Evolutionary conservation across 495 filamentous ascomycete species (phyloP).

Genomic region (Podospora sp.): DNA sequence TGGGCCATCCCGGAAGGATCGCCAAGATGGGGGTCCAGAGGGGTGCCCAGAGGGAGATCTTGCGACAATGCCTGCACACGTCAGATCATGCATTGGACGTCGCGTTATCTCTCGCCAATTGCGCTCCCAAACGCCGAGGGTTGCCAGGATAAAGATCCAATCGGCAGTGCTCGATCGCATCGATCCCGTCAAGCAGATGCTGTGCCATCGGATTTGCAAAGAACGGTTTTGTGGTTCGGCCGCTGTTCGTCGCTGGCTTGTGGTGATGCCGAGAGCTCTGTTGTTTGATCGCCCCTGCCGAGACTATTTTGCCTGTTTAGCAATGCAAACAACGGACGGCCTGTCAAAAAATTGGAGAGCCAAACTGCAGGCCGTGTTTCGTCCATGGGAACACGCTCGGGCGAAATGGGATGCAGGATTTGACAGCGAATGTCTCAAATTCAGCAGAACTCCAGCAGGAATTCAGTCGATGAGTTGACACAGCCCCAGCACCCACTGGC

Average conservation of each 20-base stretch:
- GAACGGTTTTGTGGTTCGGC: constrained; percentile 4
- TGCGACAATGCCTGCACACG: not conserved
- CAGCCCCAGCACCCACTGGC: too few species aligned
- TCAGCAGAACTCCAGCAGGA: too few species aligned
- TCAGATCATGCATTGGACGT: constrained; percentile 6
- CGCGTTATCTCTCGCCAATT: constrained; percentile 24
- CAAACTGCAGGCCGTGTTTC: not conserved
- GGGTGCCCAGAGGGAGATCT: constrained; percentile 13
- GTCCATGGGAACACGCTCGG: not conserved
- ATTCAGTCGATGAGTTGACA: too few species aligned
- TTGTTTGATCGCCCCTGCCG: constrained; percentile 18
- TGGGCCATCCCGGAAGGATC: constrained; percentile 12
- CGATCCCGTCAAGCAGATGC: not conserved
- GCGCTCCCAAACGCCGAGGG: not conserved
- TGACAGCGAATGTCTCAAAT: too few species aligned
- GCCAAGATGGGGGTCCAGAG: constrained; percentile 16
- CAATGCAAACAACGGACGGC: not conserved
- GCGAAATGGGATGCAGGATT: not conserved
- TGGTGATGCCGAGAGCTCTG: not conserved
- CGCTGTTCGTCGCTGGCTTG: not conserved
- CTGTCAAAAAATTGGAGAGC: too few species aligned
- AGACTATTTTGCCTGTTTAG: constrained; percentile 7
- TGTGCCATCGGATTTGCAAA: constrained; percentile 6
- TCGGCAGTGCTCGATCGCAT: not conserved
- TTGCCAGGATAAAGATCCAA: constrained; percentile 5